These are phyloP conservation scores for Aspergillus pseudonomiae DNA, from an alignment of 2,329 filamentous ascomycete species.

Conservation along the genomic window DNA sequence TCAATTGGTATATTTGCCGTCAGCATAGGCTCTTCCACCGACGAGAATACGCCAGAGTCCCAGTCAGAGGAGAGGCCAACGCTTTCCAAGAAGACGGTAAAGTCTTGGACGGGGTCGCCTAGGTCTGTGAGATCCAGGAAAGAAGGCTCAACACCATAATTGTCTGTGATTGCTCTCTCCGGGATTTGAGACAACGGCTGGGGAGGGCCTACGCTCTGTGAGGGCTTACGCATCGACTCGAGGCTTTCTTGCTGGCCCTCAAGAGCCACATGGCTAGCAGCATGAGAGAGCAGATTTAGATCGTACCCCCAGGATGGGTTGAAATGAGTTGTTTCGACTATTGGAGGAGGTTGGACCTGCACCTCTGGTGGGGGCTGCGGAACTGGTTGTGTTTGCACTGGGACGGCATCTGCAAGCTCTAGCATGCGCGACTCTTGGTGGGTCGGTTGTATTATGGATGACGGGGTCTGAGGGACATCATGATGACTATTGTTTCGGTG, in stretches of 20 bases:
- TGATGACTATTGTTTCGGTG: slow-evolving; percentile 37
- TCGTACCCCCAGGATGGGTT: slow-evolving; percentile 56
- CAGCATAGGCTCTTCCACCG: slow-evolving; percentile 44
- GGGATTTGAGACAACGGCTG: slow-evolving; percentile 38
- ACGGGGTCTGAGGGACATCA: slow-evolving; percentile 38
- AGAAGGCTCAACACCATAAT: slow-evolving; percentile 48
- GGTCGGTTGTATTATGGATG: slow-evolving; percentile 40
- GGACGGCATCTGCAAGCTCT: slow-evolving; percentile 48
- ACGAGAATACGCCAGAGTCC: slow-evolving; percentile 52
- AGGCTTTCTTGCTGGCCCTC: slow-evolving; percentile 48
- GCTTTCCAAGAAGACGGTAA: slow-evolving; percentile 52
- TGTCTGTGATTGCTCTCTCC: slow-evolving; percentile 45
- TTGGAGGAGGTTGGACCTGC: slow-evolving; percentile 40
- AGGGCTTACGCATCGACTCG: slow-evolving; percentile 41
- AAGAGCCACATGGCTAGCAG: slow-evolving; percentile 52
- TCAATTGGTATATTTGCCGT: slow-evolving; percentile 41
- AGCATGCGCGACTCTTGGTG: slow-evolving; percentile 49
- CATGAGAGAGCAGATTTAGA: slow-evolving; percentile 52
- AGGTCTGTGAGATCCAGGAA: slow-evolving; percentile 51
- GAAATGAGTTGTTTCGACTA: slow-evolving; percentile 49
- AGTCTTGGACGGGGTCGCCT: slow-evolving; percentile 53
- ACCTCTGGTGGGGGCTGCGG: slow-evolving; percentile 39
- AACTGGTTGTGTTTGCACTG: slow-evolving; percentile 42
- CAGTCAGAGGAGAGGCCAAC: slow-evolving; percentile 54
- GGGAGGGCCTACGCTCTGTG: slow-evolving; percentile 35